Base-by-base conservation (phyloP, 371 early-diverging fungal species). In the Vairimorpha apis region DNA sequence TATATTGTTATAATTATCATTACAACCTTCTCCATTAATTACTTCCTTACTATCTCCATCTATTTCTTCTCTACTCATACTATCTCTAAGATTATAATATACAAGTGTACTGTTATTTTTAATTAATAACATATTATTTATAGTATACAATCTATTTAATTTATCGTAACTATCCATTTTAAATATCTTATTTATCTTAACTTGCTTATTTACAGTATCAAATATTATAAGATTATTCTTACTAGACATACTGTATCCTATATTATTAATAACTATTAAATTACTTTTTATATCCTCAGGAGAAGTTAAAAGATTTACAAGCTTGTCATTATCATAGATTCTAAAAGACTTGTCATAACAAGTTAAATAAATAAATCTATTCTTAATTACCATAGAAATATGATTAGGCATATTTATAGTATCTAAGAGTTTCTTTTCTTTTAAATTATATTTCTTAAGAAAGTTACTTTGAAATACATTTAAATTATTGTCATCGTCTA, bases 281-380 rank as follows among this genome's bases (percentile, higher is more conserved):
- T 44, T 44, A 37, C 51, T 37, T 21, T 44, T 43, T 30, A 68
- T 43, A 32, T 68, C 68, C 51, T 68, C 68, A 16, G 32, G n/a
- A 41, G 56, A 35, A 29, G 18, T 55, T 30, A 68, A 27, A 14
- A 27, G 32, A 32, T 56, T 7, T 0, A 68, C 43, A 13, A 56
- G n/a, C 13, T 58, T 44, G 13, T 68, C 30, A 16, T 12, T 7
- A n/a, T 55, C 27, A 43, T 68, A 68, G 10, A 68, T 32, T 41
- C 45, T 68, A 25, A 68, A 27, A 18, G 56, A 56, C 53, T 68
- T 68, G 32, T 68, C 68, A 44, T 58, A 55, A 29, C 45, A 55
- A 32, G 43, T 55, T 7, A 56, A 32, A 43, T 43, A 68, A 44
- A 68, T 44, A 25, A 68, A 1, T 7, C 21, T 55, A 13, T 55